Percentiles rank a stretch among this genome's conserved stretches.
Evolutionary conservation across 2,329 filamentous ascomycete species (phyloP).

Genomic region (Phialophora chinensis): DNA sequence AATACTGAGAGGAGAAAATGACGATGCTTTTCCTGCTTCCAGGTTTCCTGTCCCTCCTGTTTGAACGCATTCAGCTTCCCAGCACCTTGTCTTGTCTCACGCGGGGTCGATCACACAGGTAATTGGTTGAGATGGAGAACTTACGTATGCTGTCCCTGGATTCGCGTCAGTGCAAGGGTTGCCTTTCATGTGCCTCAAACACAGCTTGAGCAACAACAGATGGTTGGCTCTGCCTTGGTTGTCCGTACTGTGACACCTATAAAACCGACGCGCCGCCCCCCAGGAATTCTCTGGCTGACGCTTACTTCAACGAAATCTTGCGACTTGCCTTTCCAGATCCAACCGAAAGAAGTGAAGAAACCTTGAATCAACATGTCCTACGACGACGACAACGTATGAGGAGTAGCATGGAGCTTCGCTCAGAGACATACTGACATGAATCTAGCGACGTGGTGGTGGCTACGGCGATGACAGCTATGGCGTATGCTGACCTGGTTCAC

Average conservation of each 20-base stretch:
- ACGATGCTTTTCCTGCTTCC: slow-evolving; percentile 18
- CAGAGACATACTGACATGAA: slow-evolving; percentile 12
- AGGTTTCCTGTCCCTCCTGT: slow-evolving; percentile 13
- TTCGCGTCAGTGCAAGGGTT: slow-evolving; percentile 7
- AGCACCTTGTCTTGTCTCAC: slow-evolving; percentile 24
- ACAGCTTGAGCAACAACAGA: neutral
- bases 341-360: slow-evolving; percentile 2
- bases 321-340: neutral
- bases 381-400: slow-evolving; percentile 36
- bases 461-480: slow-evolving; percentile 37
- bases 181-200: slow-evolving; percentile 12
- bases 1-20: slow-evolving; percentile 14
- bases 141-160: slow-evolving; percentile 16
- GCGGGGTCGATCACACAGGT: slow-evolving; percentile 14
- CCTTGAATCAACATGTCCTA: slow-evolving; percentile 32
- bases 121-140: slow-evolving; percentile 6
- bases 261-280: neutral
- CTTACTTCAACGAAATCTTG: neutral
- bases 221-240: slow-evolving; percentile 2
- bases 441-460: slow-evolving; percentile 34
- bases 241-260: neutral
- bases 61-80: slow-evolving; percentile 16
- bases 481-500: slow-evolving; percentile 6
- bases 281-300: neutral
- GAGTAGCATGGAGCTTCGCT: neutral